Conservation (phyloP, 228 moss, liverwort and hornwort species). For the Sphagnum magellanicum region DNA sequence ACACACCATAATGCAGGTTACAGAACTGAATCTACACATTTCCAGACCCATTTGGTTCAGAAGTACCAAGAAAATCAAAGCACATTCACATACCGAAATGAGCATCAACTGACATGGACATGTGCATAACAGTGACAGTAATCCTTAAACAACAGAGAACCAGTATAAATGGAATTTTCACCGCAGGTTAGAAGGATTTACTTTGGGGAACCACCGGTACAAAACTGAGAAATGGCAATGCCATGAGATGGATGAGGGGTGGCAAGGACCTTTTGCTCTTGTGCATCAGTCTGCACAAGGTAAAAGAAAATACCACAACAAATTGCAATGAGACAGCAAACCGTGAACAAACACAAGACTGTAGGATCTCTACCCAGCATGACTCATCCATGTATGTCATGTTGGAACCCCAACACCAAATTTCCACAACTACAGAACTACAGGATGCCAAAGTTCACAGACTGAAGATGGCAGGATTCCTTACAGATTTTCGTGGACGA, state of each 20-base stretch:
- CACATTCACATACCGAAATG: background rate
- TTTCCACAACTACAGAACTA: no score
- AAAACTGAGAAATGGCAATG: background rate
- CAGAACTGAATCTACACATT: background rate
- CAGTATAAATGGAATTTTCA: background rate
- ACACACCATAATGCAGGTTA: background rate
- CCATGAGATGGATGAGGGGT: background rate
- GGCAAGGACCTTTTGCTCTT: background rate
- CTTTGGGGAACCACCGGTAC: background rate
- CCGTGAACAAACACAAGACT: no score
- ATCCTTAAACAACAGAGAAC: background rate
- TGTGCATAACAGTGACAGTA: background rate
- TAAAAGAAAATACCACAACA: no score
- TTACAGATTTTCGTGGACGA: constrained; percentile 34
- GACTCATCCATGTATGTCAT: no score
- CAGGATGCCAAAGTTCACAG: no score
- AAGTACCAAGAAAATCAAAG: background rate
- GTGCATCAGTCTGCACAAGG: constrained; percentile 36
- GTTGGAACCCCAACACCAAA: no score
- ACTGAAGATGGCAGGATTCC: background rate
- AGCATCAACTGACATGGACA: background rate
- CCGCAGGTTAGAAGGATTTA: background rate
- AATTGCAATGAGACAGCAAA: no score
- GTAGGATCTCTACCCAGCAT: no score
- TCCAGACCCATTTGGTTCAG: background rate